Percentiles rank a stretch among this genome's conserved stretches.
phyloP scores from a whole-genome alignment of 345 rosid genomes.

The Dipteronia sinensis region DNA sequence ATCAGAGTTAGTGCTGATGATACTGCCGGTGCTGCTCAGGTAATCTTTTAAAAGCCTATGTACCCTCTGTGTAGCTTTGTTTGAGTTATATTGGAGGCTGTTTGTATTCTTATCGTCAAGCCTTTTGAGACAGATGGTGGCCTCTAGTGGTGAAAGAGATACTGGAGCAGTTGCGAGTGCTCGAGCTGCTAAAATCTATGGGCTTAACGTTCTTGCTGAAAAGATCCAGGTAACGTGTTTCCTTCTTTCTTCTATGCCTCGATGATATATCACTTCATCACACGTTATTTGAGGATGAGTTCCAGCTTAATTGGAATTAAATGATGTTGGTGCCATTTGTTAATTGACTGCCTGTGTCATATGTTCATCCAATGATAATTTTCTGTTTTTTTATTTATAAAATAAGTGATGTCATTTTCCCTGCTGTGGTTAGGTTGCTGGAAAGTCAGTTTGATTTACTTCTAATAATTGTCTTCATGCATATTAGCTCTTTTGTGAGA shows the following conservation, averaged over 20 bases:
- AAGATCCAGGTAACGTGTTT: conserved; percentile 65
- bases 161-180: conserved; percentile 89
- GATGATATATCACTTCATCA: background rate
- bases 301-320: too few relatives aligned
- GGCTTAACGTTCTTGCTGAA: conserved; percentile 71
- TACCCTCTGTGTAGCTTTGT: conserved; percentile 9
- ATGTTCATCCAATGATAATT: too few relatives aligned
- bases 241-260: background rate
- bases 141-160: conserved; percentile 54
- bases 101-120: conserved; percentile 13
- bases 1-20: conserved; percentile 62
- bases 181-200: conserved; percentile 86
- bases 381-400: background rate
- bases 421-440: background rate
- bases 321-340: too few relatives aligned
- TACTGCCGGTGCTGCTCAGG: conserved; percentile 93
- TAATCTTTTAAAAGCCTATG: conserved; percentile 23
- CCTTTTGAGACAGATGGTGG: conserved; percentile 48
- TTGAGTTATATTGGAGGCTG: conserved; percentile 9
- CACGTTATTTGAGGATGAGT: too few relatives aligned
- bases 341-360: too few relatives aligned
- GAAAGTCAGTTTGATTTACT: too few relatives aligned
- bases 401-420: background rate
- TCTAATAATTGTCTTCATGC: too few relatives aligned
- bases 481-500: too few relatives aligned